Evolutionary conservation across 306 rosid species (phyloP).

Genomic region (Dryas drummondii): DNA sequence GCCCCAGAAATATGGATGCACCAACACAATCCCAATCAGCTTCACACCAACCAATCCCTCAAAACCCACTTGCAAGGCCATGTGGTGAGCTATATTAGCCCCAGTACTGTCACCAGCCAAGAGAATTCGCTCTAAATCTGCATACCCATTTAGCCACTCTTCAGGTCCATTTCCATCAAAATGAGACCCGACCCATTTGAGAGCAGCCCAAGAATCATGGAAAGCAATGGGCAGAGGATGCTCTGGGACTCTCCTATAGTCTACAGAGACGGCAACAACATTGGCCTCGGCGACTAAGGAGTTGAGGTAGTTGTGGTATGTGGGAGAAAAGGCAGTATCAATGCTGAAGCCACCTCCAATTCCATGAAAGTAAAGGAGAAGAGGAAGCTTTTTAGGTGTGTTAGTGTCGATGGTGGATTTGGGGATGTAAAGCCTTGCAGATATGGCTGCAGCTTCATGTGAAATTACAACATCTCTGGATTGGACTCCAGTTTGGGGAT

Average conservation of each 20-base stretch:
- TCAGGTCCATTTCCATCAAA: neutral
- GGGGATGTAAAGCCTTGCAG: constrained; percentile 50
- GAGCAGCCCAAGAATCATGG: constrained; percentile 51
- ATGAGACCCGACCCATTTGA: constrained; percentile 17
- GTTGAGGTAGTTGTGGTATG: constrained; percentile 45
- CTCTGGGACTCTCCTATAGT: constrained; percentile 57
- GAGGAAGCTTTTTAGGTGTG: constrained; percentile 30
- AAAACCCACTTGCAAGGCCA: neutral
- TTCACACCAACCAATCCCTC: constrained; percentile 22
- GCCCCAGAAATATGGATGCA: constrained; percentile 54
- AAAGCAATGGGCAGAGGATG: constrained; percentile 44
- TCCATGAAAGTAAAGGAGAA: constrained; percentile 58
- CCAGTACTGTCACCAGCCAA: constrained; percentile 4
- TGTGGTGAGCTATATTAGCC: constrained; percentile 15
- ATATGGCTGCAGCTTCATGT: constrained; percentile 26
- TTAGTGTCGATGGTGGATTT: constrained; percentile 19
- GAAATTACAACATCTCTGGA: constrained; percentile 58
- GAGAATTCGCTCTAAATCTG: neutral
- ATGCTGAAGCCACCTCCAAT: constrained; percentile 61
- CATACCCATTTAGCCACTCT: neutral
- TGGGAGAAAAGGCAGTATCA: constrained; percentile 33
- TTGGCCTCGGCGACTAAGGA: constrained; percentile 31
- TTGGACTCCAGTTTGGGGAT: constrained; percentile 32
- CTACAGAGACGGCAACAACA: constrained; percentile 37
- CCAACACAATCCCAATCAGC: constrained; percentile 38